A percentile compares a stretch with the other conserved stretches of the same genome.
Evolutionary conservation across 805 yeast species (phyloP).

Genomic region (Kazachstania martiniae): DNA sequence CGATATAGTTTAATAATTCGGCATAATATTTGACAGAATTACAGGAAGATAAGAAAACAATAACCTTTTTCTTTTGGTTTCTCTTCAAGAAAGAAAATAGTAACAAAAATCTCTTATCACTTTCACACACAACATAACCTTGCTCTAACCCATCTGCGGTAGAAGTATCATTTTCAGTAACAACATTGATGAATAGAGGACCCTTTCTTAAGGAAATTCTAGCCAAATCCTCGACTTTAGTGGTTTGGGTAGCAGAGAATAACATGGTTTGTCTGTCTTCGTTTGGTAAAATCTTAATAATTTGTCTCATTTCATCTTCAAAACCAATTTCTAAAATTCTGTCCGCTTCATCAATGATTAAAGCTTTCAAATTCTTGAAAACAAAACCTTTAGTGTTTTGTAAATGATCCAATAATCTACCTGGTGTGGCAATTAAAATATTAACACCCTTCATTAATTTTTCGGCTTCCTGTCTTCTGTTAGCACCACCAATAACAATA

Average conservation of each 20-base stretch:
- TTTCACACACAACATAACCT: conserved; percentile 96
- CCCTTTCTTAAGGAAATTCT: conserved; percentile 91
- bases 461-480: conserved; percentile 95
- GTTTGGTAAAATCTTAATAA: conserved; percentile 83
- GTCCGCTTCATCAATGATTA: conserved; percentile 96
- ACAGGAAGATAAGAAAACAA: conserved; percentile 93
- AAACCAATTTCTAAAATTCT: conserved; percentile 95
- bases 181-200: conserved; percentile 89
- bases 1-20: conserved; percentile 90
- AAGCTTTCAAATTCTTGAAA: conserved; percentile 86
- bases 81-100: conserved; percentile 89
- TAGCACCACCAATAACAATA: conserved; percentile 96
- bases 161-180: conserved; percentile 67
- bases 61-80: conserved; percentile 81
- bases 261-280: conserved; percentile 93
- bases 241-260: conserved; percentile 98
- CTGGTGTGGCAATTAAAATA: conserved; percentile 92
- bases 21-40: conserved; percentile 95
- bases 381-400: conserved; percentile 92
- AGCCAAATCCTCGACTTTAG: conserved; percentile 96
- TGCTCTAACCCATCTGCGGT: conserved; percentile 97
- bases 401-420: conserved; percentile 89
- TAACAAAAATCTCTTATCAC: conserved; percentile 84
- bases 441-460: conserved; percentile 91
- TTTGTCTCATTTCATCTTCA: conserved; percentile 98